A percentile compares a stretch with the other conserved stretches of the same genome.
Conservation (phyloP, 2,329 filamentous ascomycete species). For the Xylariales sp. region DNA sequence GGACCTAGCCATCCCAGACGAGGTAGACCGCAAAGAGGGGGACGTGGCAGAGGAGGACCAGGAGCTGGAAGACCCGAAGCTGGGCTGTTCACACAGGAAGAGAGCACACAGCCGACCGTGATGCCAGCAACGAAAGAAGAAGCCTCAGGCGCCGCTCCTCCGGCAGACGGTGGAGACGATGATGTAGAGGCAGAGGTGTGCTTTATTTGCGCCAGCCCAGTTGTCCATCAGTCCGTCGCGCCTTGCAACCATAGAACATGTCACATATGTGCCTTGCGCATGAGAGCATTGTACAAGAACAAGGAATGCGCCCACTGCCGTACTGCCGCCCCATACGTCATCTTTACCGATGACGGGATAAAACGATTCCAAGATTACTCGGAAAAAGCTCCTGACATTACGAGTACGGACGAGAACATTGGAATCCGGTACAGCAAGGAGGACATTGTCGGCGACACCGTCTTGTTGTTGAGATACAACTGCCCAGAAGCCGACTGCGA, state of each 20-base stretch:
- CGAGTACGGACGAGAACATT: constrained; percentile 74
- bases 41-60: constrained; percentile 31
- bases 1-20: constrained; percentile 34
- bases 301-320: constrained; percentile 96
- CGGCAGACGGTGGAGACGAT: constrained; percentile 39
- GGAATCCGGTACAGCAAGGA: constrained; percentile 88
- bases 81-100: constrained; percentile 19
- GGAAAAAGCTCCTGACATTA: constrained; percentile 56
- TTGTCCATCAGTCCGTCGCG: constrained; percentile 81
- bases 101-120: constrained; percentile 1
- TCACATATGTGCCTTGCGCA: constrained; percentile 87
- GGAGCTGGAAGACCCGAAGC: constrained; percentile 28
- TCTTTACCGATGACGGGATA: constrained; percentile 81
- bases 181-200: constrained; percentile 75
- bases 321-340: constrained; percentile 71
- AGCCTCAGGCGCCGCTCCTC: constrained; percentile 14
- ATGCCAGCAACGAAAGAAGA: neutral
- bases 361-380: constrained; percentile 86
- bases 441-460: constrained; percentile 86
- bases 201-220: constrained; percentile 93
- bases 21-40: constrained; percentile 28
- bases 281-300: constrained; percentile 92
- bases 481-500: constrained; percentile 79
- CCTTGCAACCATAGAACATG: constrained; percentile 97
- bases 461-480: constrained; percentile 86